Evolutionary conservation across 441 rosid species (phyloP).

Genomic region (Euphorbia celastroides): DNA sequence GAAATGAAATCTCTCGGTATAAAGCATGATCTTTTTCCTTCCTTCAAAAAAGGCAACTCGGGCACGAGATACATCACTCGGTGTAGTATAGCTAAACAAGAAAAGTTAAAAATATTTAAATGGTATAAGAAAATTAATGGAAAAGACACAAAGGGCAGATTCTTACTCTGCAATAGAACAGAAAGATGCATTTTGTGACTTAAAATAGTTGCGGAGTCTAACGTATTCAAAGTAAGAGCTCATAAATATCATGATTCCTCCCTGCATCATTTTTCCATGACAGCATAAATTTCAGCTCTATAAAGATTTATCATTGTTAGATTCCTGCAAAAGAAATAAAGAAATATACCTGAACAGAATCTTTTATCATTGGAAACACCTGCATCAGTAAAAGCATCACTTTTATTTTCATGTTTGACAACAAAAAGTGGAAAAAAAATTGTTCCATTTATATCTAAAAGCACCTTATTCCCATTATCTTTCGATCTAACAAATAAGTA

Average conservation of each 20-base stretch:
- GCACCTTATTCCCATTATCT: no score
- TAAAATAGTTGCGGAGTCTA: slow-evolving; percentile 74
- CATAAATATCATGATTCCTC: slow-evolving; percentile 78
- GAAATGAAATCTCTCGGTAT: slow-evolving; percentile 88
- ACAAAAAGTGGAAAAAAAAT: slow-evolving; percentile 11
- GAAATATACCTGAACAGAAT: slow-evolving; percentile 61
- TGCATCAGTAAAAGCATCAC: slow-evolving; percentile 37
- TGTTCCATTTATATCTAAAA: not conserved
- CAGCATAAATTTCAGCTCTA: slow-evolving; percentile 9
- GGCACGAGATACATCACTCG: slow-evolving; percentile 69
- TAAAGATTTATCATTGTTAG: slow-evolving; percentile 6
- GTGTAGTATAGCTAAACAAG: slow-evolving; percentile 55
- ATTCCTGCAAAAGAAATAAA: slow-evolving; percentile 1
- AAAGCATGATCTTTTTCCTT: slow-evolving; percentile 71
- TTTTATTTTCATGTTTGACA: slow-evolving; percentile 12
- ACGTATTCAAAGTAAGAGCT: slow-evolving; percentile 88
- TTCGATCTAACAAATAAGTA: not conserved
- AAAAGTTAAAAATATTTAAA: slow-evolving; percentile 7
- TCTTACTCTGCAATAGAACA: slow-evolving; percentile 88
- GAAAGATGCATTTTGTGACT: slow-evolving; percentile 85
- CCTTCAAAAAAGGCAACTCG: slow-evolving; percentile 71
- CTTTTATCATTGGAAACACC: slow-evolving; percentile 94
- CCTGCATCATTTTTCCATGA: slow-evolving; percentile 41
- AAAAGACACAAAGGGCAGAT: slow-evolving; percentile 14
- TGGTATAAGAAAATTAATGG: not conserved